A percentile compares a stretch with the other conserved stretches of the same genome.
Evolutionary conservation across 148 eudicot species (phyloP).

Genomic region (Tetragonia tetragonoides): DNA sequence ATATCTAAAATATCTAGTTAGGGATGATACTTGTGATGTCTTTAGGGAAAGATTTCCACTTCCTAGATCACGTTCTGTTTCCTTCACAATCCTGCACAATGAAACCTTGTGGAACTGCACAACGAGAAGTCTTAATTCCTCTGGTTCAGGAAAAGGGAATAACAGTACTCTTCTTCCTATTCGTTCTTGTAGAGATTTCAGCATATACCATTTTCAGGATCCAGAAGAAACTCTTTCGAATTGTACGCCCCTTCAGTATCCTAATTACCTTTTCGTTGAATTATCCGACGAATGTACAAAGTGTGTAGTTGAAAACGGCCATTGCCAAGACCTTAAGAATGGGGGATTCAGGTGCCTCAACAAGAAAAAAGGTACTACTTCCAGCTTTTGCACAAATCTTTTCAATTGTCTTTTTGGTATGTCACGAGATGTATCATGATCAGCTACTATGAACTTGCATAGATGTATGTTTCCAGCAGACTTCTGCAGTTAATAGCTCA

Average conservation of each 20-base stretch:
- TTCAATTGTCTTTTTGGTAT: too few species aligned
- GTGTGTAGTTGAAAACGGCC: constrained; percentile 23
- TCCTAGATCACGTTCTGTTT: constrained; percentile 15
- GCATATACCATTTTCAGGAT: constrained; percentile 9
- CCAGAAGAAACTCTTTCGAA: background rate
- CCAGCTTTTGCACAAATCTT: too few species aligned
- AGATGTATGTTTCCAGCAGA: too few species aligned
- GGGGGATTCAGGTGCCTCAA: constrained; percentile 29
- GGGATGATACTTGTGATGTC: constrained; percentile 10
- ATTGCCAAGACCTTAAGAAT: constrained; percentile 19
- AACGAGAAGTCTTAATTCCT: background rate
- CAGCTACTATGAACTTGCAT: too few species aligned
- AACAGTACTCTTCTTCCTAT: background rate
- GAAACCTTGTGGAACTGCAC: constrained; percentile 35
- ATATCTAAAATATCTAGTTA: background rate
- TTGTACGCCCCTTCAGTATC: constrained; percentile 14
- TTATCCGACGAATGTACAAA: constrained; percentile 24
- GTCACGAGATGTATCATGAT: too few species aligned
- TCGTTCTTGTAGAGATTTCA: background rate
- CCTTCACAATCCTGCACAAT: background rate
- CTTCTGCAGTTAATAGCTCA: too few species aligned
- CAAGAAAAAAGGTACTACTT: constrained; percentile 23
- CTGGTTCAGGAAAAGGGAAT: background rate
- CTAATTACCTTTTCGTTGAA: constrained; percentile 12
- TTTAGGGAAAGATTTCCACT: background rate